Evolutionary conservation across 371 early-diverging fungal genomes (phyloP).

Genomic region (Mortierella sp.): DNA sequence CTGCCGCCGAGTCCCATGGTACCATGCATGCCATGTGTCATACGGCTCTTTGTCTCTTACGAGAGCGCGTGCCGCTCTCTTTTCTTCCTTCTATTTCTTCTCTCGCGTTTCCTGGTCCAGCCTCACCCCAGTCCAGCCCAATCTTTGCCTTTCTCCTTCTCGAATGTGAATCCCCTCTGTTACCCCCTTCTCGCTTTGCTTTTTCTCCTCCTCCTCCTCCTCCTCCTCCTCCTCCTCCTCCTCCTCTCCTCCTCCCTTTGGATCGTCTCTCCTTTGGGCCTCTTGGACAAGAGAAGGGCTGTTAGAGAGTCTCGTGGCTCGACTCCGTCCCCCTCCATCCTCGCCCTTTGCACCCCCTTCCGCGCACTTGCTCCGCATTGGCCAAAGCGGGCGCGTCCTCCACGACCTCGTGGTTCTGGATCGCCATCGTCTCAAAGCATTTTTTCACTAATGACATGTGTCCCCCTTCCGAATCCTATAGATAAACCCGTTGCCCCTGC

Average conservation of each 20-base stretch:
- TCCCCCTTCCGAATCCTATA: conserved; percentile 6
- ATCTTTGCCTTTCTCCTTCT: too few species aligned
- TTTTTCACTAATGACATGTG: not conserved
- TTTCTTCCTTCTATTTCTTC: too few species aligned
- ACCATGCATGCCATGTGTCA: too few species aligned
- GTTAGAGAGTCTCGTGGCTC: not conserved
- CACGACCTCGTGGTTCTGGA: not conserved
- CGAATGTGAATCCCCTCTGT: too few species aligned
- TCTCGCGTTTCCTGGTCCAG: too few species aligned
- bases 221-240: not conserved
- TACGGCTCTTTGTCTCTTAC: too few species aligned
- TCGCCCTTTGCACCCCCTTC: not conserved
- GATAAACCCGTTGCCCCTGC: conserved; percentile 27
- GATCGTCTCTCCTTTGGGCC: conserved; percentile 5
- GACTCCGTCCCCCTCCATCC: not conserved
- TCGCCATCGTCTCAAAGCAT: not conserved
- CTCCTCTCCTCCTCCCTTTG: not conserved
- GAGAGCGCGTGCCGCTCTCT: too few species aligned
- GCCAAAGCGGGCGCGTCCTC: not conserved
- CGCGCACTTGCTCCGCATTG: not conserved
- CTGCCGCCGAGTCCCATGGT: too few species aligned
- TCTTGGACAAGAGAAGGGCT: not conserved
- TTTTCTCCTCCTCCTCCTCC: conserved; percentile 6
- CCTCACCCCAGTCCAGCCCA: too few species aligned
- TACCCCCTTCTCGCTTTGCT: conserved; percentile 6